Evolutionary conservation across 306 rosid genomes (phyloP), one percentile per base, ranked within the genome.

Genomic region (Vachellia pachyceras): DNA sequence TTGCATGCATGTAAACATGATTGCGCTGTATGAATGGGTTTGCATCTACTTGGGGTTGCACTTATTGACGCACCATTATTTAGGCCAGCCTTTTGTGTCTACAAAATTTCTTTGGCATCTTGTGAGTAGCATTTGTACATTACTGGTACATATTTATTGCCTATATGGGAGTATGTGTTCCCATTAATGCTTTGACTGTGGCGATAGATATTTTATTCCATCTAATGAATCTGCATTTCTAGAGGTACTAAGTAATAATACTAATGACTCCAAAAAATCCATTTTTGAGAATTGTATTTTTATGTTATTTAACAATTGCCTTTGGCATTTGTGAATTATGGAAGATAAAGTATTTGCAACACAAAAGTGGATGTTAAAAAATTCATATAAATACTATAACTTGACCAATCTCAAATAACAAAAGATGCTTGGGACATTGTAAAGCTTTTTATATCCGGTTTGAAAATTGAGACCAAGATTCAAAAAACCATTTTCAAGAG

Each of bases 151-250:
- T 37, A 37, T 37, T 5, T 36, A 73, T 36, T 73, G 47, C 33
- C 47, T n/a, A n/a, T 54, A 74, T 74, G n/a, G 73, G 67, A 55
- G 29, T 3, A 77, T 20, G 47, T 33, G 70, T 73, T 18, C 77
- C 72, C 72, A 6, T 64, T 39, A 25, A 52, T 40, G 25, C 69
- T 14, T 78, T 20, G 75, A 64, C 72, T 13, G 14, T 77, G 12
- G 50, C 64, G 70, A 42, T 72, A 50, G 75, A 52, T 44, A n/a
- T 7, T 20, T 23, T 23, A 22, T 23, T 73, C 42, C 17, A 33
- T 40, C 37, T 46, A 73, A 64, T 64, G 42, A 50, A 77, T 15
- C 33, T 61, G 57, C 66, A 69, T 77, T 14, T 60, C 37, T 35
- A 45, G 63, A 45, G 49, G 57, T 10, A 10, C 37, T 10, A 6